Evolutionary conservation across 257 asterid genomes (phyloP).

Genomic region (Forsythia viridissima): DNA sequence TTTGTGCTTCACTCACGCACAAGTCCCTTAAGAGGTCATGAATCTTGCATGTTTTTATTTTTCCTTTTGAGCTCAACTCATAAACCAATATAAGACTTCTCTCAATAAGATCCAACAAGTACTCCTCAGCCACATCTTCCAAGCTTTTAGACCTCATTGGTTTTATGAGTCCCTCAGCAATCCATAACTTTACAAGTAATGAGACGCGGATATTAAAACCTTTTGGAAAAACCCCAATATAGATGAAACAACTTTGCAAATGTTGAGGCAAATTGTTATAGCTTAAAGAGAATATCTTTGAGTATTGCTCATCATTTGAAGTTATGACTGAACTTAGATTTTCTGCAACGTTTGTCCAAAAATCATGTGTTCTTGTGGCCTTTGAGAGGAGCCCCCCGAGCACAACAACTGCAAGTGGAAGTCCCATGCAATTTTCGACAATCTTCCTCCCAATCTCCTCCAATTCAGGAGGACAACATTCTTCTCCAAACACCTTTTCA

Average conservation of each 20-base stretch:
- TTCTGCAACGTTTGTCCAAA: neutral
- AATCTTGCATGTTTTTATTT: neutral
- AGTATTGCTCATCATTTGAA: neutral
- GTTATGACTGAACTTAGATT: neutral
- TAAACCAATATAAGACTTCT: neutral
- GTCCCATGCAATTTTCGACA: neutral
- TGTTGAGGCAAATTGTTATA: neutral
- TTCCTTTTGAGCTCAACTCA: neutral
- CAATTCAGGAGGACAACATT: neutral
- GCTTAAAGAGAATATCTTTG: neutral
- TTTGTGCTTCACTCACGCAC: neutral
- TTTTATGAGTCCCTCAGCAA: neutral
- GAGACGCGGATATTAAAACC: neutral
- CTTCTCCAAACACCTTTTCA: neutral
- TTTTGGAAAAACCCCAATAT: neutral
- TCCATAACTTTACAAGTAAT: neutral
- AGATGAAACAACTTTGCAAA: neutral
- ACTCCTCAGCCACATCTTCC: neutral
- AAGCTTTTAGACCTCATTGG: neutral
- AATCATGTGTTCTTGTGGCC: neutral
- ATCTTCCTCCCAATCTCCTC: neutral
- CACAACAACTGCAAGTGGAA: neutral
- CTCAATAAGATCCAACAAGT: neutral
- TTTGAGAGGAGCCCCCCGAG: neutral
- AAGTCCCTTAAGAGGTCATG: neutral